These are phyloP conservation scores for Pouteria glomerata DNA, from an alignment of 148 eudicot species.

Conservation along the genomic window DNA sequence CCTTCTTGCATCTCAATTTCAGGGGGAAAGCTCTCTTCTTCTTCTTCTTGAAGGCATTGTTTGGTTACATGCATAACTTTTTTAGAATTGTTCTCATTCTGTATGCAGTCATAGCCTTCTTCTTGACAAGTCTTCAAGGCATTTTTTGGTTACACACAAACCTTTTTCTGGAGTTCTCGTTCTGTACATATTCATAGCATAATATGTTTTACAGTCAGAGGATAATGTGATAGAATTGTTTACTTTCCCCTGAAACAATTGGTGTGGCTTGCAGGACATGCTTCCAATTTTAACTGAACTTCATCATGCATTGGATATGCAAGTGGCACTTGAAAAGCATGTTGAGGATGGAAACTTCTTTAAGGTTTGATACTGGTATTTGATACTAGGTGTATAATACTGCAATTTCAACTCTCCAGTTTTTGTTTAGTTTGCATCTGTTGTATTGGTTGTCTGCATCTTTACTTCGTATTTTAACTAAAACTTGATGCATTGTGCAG, in stretches of 20 bases:
- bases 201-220: too few species aligned
- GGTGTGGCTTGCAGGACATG: conserved; percentile 55
- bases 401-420: conserved; percentile 3
- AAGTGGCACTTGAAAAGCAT: conserved; percentile 67
- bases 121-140: too few species aligned
- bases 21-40: too few species aligned
- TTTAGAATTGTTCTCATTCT: background rate
- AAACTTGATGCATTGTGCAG: conserved; percentile 41
- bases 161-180: too few species aligned
- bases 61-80: background rate
- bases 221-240: conserved; percentile 8
- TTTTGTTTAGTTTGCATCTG: background rate
- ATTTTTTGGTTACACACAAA: too few species aligned
- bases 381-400: background rate
- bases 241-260: conserved; percentile 14
- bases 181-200: too few species aligned
- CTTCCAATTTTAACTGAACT: conserved; percentile 71
- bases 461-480: background rate
- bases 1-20: background rate
- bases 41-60: background rate
- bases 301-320: conserved; percentile 62
- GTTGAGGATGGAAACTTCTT: conserved; percentile 81
- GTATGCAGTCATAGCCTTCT: background rate
- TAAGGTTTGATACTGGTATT: conserved; percentile 43
- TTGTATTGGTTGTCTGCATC: background rate